Base-by-base conservation (phyloP, 208 protist genomes). In the Angomonas desouzai region DNA sequence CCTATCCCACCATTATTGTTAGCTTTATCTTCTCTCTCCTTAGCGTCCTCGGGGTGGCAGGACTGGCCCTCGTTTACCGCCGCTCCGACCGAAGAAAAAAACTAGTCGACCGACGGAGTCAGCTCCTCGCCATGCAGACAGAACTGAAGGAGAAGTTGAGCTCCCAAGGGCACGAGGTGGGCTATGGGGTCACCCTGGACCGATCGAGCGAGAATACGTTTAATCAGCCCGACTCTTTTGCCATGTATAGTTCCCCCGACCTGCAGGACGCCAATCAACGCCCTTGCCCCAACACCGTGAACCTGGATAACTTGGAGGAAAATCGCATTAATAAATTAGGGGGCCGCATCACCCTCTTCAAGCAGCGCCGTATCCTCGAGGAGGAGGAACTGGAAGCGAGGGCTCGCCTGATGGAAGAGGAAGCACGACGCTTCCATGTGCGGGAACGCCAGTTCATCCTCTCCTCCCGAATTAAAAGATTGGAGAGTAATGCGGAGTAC, bases 1-100 rank as follows among this genome's bases (percentile, higher is more conserved):
- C 74, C 7, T 61, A 70, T 3, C 9, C 38, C 13, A 23, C 80
- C 3, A 64, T 76, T 25, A 60, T 84, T 7, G 66, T 53, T 6
- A 55, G 29, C 33, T 69, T 72, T 30, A 34, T 72, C 10, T 48
- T 85, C 1, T 40, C 40, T 27, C 6, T 33, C n/a, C 1, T 76
- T 6, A 55, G 59, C 51, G 3, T 77, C 27, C 0, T 72, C 3
- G 34, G 55, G 29, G 32, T 25, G 2, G 18, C 47, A 0, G 27
- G 74, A 32, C 49, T 72, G 18, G 20, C 51, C 4, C 53, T 34
- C 45, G 49, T 66, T 45, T 23, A 3, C 29, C 49, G 30, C 23
- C 32, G 48, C 0, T 48, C 55, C 11, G 43, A 47, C 9, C 60
- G 62, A 22, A 48, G 47, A 11, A 49, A 61, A 28, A 51, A 68